A percentile compares a stretch with the other conserved stretches of the same genome.
These are phyloP conservation scores for Stephanodiscus minutulus DNA, from an alignment of 108 stramenopile genomes.

Conservation along the genomic window DNA sequence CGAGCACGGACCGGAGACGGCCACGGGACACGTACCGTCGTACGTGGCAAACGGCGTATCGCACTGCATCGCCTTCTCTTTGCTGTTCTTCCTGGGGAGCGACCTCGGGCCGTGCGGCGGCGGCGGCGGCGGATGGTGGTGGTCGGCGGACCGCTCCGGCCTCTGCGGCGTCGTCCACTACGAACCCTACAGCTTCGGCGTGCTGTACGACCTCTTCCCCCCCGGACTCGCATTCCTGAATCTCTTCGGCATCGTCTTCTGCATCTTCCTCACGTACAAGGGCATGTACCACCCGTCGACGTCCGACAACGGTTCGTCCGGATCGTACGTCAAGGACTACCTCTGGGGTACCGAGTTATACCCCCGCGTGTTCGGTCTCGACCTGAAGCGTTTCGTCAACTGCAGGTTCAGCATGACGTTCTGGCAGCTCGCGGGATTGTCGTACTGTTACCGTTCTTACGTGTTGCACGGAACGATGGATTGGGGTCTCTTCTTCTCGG, in stretches of 20 bases:
- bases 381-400: conserved; percentile 97
- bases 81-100: conserved; percentile 48
- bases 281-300: conserved; percentile 87
- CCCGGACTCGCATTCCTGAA: conserved; percentile 82
- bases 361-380: conserved; percentile 92
- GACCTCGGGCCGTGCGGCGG: conserved; percentile 52
- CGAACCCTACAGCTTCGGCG: conserved; percentile 46
- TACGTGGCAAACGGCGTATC: conserved; percentile 65
- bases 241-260: conserved; percentile 92
- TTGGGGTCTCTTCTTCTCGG: conserved; percentile 53
- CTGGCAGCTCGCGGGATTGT: conserved; percentile 87
- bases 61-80: conserved; percentile 51
- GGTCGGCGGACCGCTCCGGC: conserved; percentile 8
- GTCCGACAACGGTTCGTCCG: conserved; percentile 86
- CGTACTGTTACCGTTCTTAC: conserved; percentile 63
- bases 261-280: conserved; percentile 83
- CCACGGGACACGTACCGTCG: conserved; percentile 63
- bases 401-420: conserved; percentile 98
- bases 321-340: conserved; percentile 89
- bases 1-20: conserved; percentile 55
- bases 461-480: conserved; percentile 48
- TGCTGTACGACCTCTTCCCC: conserved; percentile 85
- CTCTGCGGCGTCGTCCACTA: conserved; percentile 40
- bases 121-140: too few relatives aligned
- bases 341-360: conserved; percentile 99